Base-by-base conservation (phyloP, 495 filamentous ascomycete species). In the Bryoglossum gracile region DNA sequence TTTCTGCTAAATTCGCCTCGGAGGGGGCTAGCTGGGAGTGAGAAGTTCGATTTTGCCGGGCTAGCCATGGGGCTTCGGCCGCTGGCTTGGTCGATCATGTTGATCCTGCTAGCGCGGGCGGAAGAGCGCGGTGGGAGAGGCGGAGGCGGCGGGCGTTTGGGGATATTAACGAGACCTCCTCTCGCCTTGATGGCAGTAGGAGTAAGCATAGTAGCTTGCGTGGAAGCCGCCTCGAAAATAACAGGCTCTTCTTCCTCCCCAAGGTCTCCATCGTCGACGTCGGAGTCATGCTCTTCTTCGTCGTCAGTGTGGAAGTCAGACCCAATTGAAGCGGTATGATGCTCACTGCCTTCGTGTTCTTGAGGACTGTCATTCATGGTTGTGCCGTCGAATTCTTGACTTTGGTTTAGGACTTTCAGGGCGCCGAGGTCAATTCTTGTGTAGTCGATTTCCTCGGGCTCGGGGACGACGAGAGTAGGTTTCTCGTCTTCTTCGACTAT, bases 161-260 rank as follows among this genome's bases (percentile, higher is more conserved):
- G 78, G 59, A 90, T 88, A 17, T 75, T 83, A 21, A 90, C 82
- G 13, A 87, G 60, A 19, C 77, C 74, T 14, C 82, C 82, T 37
- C 78, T 66, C 22, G 67, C 72, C 24, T 71, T 57, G 30, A 60
- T 46, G 1, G 66, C 63, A 2, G 68, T 57, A 9, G 68, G 73
- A 14, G 75, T 75, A 34, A 87, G 73, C 1, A 76, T 60, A 37
- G 72, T 61, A 57, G 76, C 68, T 35, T 69, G 64, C 9, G 72
- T 62, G 18, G 57, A 67, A 9, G 73, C 71, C 9, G 70, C 69
- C 32, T 75, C 67, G 35, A 71, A 75, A 14, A 80, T 68, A 9
- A 82, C 62, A 0, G 76, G 68, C 43, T 75, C 66, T 8, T 77
- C 69, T 28, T 69, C 66, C 25, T 62, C 71, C 4, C 65, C 65